These are phyloP conservation scores for Epichloe scottii DNA, from an alignment of 2,329 filamentous ascomycete genomes.

Conservation along the genomic window DNA sequence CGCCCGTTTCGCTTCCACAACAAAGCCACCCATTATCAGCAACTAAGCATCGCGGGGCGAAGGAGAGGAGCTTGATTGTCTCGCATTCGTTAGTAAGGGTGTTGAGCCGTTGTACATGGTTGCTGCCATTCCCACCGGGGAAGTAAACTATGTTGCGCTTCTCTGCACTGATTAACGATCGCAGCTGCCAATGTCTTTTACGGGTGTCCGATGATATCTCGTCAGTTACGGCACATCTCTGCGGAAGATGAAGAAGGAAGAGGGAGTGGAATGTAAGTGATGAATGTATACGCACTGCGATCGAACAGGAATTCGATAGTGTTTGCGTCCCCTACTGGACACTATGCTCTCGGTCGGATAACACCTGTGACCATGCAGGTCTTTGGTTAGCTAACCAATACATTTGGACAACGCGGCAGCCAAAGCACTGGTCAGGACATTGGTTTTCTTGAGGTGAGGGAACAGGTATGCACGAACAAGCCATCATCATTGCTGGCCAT, in stretches of 20 bases:
- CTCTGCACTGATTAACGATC: constrained; percentile 76
- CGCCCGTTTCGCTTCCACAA: constrained; percentile 76
- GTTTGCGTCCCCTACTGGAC: constrained; percentile 46
- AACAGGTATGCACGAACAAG: constrained; percentile 26
- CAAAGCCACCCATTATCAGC: constrained; percentile 80
- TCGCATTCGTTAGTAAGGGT: constrained; percentile 58
- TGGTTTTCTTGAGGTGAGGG: not conserved
- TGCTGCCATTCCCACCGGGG: constrained; percentile 58
- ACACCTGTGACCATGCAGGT: constrained; percentile 31
- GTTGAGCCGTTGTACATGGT: constrained; percentile 54
- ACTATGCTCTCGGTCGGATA: constrained; percentile 55
- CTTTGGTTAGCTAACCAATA: not conserved
- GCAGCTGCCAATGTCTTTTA: constrained; percentile 70
- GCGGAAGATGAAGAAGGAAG: not conserved
- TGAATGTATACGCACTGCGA: constrained; percentile 40
- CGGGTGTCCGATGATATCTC: not conserved
- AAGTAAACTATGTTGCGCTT: constrained; percentile 73
- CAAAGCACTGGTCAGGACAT: not conserved
- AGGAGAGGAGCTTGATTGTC: constrained; percentile 58
- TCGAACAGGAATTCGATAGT: constrained; percentile 54
- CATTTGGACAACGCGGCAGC: not conserved
- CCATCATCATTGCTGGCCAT: constrained; percentile 46
- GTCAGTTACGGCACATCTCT: not conserved
- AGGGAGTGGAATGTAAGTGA: not conserved
- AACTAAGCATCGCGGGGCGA: constrained; percentile 74